A percentile compares a stretch with the other conserved stretches of the same genome.
These are phyloP conservation scores for Teunomyces stri DNA, from an alignment of 805 yeast species.

Conservation along the genomic window DNA sequence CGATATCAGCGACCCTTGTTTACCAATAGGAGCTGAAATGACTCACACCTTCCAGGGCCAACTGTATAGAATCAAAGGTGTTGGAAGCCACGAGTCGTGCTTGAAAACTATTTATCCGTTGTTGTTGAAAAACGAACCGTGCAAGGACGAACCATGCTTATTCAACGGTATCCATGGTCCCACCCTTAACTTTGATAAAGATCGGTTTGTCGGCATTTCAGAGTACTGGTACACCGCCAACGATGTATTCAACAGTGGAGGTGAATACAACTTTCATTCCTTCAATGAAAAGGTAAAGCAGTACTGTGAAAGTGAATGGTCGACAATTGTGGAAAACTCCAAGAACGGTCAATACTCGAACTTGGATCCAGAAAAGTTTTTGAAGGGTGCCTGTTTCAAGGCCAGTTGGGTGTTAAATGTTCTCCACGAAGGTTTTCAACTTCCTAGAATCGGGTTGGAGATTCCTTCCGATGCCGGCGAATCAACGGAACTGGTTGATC, in stretches of 20 bases:
- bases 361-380: slow-evolving; percentile 47
- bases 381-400: slow-evolving; percentile 84
- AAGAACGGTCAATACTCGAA: slow-evolving; percentile 58
- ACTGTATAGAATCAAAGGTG: slow-evolving; percentile 58
- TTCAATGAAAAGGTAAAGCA: slow-evolving; percentile 65
- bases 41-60: slow-evolving; percentile 48
- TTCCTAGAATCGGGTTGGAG: slow-evolving; percentile 71
- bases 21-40: slow-evolving; percentile 60
- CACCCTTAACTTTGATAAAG: slow-evolving; percentile 69
- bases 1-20: slow-evolving; percentile 69
- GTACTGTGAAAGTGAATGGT: slow-evolving; percentile 81
- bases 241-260: slow-evolving; percentile 85
- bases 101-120: slow-evolving; percentile 70
- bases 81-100: slow-evolving; percentile 79
- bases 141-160: slow-evolving; percentile 84
- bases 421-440: slow-evolving; percentile 86
- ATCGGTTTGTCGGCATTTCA: slow-evolving; percentile 87
- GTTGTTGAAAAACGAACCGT: slow-evolving; percentile 73
- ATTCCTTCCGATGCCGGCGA: slow-evolving; percentile 15
- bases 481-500: slow-evolving; percentile 28
- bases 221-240: slow-evolving; percentile 98
- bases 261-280: slow-evolving; percentile 73
- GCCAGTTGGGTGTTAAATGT: slow-evolving; percentile 92
- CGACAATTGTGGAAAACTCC: slow-evolving; percentile 44
- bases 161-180: slow-evolving; percentile 97